Percentiles rank a stretch among this genome's conserved stretches.
Evolutionary conservation across 768 basidiomycete genomes (phyloP).

Genomic region (Lentinula boryana): DNA sequence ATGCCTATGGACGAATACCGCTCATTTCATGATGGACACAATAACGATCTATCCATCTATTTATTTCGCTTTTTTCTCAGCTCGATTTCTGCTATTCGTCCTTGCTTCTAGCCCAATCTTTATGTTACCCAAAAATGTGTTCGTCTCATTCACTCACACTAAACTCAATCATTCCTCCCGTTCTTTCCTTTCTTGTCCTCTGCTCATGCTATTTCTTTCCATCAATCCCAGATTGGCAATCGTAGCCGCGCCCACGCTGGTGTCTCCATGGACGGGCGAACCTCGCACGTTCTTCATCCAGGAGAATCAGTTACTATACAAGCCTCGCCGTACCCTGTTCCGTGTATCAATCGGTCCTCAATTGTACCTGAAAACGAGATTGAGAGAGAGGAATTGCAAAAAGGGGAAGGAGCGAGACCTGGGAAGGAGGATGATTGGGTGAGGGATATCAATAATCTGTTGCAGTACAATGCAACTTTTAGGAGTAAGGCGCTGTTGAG

Average conservation of each 20-base stretch:
- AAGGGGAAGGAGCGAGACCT: constrained; percentile 63
- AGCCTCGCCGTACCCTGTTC: constrained; percentile 84
- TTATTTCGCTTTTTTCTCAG: not conserved
- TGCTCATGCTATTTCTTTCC: not conserved
- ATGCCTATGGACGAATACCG: not conserved
- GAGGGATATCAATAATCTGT: constrained; percentile 89
- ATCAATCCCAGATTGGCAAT: constrained; percentile 61
- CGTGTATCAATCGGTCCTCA: constrained; percentile 86
- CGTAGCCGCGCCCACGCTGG: constrained; percentile 82
- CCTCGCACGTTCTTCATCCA: constrained; percentile 71
- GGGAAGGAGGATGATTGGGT: constrained; percentile 94
- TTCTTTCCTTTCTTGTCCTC: constrained; percentile 4
- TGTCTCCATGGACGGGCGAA: constrained; percentile 26
- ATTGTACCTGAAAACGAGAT: constrained; percentile 44
- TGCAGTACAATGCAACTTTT: constrained; percentile 95
- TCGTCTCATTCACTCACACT: not conserved
- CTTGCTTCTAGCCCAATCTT: not conserved
- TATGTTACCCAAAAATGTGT: not conserved
- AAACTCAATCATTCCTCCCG: not conserved
- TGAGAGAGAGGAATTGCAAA: not conserved
- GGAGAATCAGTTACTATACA: constrained; percentile 83
- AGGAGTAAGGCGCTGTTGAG: constrained; percentile 80
- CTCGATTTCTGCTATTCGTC: not conserved
- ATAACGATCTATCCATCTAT: not conserved
- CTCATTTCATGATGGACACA: not conserved